These are phyloP conservation scores for Meira nashicola DNA, from an alignment of 1,284 basidiomycete genomes.

Conservation along the genomic window DNA sequence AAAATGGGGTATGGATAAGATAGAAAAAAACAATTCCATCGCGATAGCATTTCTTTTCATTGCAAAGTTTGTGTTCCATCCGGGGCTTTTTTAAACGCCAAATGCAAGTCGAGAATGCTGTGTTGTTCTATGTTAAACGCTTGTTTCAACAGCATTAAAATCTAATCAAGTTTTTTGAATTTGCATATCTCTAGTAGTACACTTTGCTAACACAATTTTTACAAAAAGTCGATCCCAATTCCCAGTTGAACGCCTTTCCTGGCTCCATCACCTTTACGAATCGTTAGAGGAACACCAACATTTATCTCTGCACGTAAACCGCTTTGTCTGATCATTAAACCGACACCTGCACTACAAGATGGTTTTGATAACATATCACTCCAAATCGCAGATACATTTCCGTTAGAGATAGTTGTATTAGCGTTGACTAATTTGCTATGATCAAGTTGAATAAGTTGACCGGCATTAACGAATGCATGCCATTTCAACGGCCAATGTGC, in stretches of 20 bases:
- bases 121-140: too few relatives aligned
- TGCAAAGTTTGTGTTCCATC: too few relatives aligned
- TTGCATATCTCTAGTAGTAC: not conserved
- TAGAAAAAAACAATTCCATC: too few relatives aligned
- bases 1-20: too few relatives aligned
- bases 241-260: constrained; percentile 84
- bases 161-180: too few relatives aligned
- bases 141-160: too few relatives aligned
- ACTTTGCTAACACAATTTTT: not conserved
- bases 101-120: too few relatives aligned
- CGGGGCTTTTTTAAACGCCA: too few relatives aligned
- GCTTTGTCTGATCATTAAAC: constrained; percentile 83
- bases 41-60: too few relatives aligned
- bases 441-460: constrained; percentile 68
- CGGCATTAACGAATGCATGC: constrained; percentile 80
- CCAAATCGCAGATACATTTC: constrained; percentile 4
- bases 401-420: constrained; percentile 41
- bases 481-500: constrained; percentile 82
- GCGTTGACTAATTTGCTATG: constrained; percentile 57
- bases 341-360: constrained; percentile 74
- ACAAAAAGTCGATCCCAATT: constrained; percentile 64
- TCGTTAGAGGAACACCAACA: constrained; percentile 79
- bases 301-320: constrained; percentile 84
- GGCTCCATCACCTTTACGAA: constrained; percentile 69
- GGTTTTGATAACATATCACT: constrained; percentile 40